Base-by-base conservation (phyloP, 495 filamentous ascomycete species). In the Aspergillus coremiiformis region DNA sequence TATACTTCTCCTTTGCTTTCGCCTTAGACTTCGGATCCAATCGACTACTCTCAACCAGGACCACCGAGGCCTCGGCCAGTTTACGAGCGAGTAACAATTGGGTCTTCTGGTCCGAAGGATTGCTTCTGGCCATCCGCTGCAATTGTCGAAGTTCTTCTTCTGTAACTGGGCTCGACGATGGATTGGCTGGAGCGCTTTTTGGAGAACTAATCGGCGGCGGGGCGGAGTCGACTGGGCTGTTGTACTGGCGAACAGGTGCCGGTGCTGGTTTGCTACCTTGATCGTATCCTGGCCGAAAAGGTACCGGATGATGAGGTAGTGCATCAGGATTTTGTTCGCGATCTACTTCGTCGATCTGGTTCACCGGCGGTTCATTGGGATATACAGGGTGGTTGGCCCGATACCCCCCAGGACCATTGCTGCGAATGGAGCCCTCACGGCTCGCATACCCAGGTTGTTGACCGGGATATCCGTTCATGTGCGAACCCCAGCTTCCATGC, bases 51-150 rank as follows among this genome's bases (percentile, higher is more conserved):
- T 86, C 81, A 24, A 88, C 82, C 3, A 98, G 76, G 11, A 86
- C 82, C 9, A 80, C 80, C 5, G 90, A 78, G 0, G 93, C 93
- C 68, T 96, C 90, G 9, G 91, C 84, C 15, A 95, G 69, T 59
- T 88, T 91, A 72, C 93, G 89, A 2, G 89, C 91, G 1, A 96
- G 73, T 0, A 74, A 63, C 42, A 98, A 77, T 33, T 86, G 84
- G 17, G 81, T 76, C 47, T 76, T 77, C 29, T 83, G 78, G 51
- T 96, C 90, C 7, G 76, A 72, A 3, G 91, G 84, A 51, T 88
- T 86, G 19, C 70, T 73, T 58, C 81, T 83, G 22, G 82, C 79
- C n/a, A 71, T 68, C 46, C 78, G 77, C 30, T 86, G 84, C 5
- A 96, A 72, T 12, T 74, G 74, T 51, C 92, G 84, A 0, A 98